Evolutionary conservation across 2,329 filamentous ascomycete genomes (phyloP).

Genomic region (Lachnum nothofagi): DNA sequence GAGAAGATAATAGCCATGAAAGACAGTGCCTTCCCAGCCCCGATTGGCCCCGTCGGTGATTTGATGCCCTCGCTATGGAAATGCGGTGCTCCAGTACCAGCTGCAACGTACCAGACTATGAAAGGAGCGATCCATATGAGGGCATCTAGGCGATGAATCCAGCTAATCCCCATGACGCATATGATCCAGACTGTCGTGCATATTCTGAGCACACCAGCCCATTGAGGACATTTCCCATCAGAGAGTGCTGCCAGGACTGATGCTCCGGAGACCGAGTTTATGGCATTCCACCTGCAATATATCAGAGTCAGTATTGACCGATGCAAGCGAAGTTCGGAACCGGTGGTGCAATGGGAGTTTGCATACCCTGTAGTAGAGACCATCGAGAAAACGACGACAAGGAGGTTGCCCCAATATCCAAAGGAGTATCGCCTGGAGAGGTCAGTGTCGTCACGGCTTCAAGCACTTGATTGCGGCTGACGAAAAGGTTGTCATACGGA

Average conservation of each 20-base stretch:
- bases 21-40: conserved; percentile 5
- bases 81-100: conserved; percentile 28
- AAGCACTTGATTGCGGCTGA: neutral
- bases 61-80: conserved; percentile 4
- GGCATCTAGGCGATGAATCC: conserved; percentile 36
- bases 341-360: too few species aligned
- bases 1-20: conserved; percentile 10
- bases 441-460: conserved; percentile 1
- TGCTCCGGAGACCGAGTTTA: conserved; percentile 7
- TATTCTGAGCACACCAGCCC: conserved; percentile 8
- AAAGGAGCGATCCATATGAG: conserved; percentile 34
- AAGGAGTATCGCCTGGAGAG: conserved; percentile 46
- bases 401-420: conserved; percentile 46
- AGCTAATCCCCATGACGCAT: conserved; percentile 35
- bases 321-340: too few species aligned
- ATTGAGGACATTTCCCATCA: conserved; percentile 8
- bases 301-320: too few species aligned
- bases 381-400: conserved; percentile 10
- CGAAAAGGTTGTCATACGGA: conserved; percentile 40
- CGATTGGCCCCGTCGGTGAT: conserved; percentile 8
- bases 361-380: conserved; percentile 9
- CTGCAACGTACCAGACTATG: conserved; percentile 34
- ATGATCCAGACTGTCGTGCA: conserved; percentile 27
- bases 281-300: conserved; percentile 8
- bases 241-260: conserved; percentile 7